These are phyloP conservation scores for Cruciata laevipes DNA, from an alignment of 257 asterid species.

Conservation along the genomic window DNA sequence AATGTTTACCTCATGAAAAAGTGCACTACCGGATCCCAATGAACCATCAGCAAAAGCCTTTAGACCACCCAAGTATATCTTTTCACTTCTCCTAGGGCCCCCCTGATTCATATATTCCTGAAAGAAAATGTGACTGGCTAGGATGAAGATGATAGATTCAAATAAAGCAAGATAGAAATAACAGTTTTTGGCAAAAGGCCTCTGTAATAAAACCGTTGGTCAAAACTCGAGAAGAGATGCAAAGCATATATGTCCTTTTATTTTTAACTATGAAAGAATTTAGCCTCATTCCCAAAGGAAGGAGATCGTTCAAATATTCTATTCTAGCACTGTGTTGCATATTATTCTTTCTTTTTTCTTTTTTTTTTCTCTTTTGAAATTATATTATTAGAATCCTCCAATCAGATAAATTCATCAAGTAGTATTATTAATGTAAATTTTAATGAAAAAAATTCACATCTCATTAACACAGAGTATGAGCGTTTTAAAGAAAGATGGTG, in stretches of 20 bases:
- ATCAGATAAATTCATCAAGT: not conserved
- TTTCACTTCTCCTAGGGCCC: slow-evolving; percentile 64
- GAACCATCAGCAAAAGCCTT: slow-evolving; percentile 96
- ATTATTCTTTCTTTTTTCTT: not conserved
- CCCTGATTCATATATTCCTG: slow-evolving; percentile 53
- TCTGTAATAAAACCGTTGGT: not conserved
- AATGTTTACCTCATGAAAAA: slow-evolving; percentile 58
- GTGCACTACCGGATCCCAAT: slow-evolving; percentile 89
- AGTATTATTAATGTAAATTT: not conserved
- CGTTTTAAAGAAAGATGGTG: not conserved
- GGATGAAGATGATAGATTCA: slow-evolving; percentile 1
- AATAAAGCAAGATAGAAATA: not conserved
- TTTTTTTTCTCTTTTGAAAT: not conserved
- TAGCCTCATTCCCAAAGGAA: not conserved
- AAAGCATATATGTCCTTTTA: not conserved
- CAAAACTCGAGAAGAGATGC: not conserved
- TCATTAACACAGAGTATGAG: not conserved
- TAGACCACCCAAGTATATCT: slow-evolving; percentile 93
- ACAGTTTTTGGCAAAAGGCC: not conserved
- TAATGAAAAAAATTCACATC: not conserved
- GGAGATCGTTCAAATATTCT: not conserved
- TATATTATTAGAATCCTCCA: not conserved
- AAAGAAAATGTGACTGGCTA: not conserved
- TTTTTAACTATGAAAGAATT: not conserved
- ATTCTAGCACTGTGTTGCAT: not conserved